A percentile compares a stretch with the other conserved stretches of the same genome.
These are phyloP conservation scores for Lasiodiplodia gonubiensis DNA, from an alignment of 2,329 filamentous ascomycete genomes.

Conservation along the genomic window DNA sequence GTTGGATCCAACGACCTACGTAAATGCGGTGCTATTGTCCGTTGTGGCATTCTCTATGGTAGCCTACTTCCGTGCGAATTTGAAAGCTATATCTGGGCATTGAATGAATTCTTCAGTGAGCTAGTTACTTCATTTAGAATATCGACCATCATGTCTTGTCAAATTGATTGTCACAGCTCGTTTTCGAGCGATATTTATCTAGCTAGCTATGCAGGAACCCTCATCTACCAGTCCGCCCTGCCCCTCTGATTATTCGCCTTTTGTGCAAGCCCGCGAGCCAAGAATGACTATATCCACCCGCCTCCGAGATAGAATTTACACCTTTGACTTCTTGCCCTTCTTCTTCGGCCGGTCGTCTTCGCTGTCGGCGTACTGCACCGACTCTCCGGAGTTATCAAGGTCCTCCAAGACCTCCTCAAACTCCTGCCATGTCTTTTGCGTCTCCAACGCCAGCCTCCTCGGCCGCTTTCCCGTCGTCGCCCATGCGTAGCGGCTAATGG, in stretches of 20 bases:
- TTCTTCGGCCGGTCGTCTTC: constrained; percentile 21
- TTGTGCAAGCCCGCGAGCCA: not conserved
- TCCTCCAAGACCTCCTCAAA: constrained; percentile 27
- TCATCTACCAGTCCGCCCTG: too few species aligned
- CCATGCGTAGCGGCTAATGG: constrained; percentile 1
- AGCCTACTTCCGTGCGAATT: too few species aligned
- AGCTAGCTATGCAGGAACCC: too few species aligned
- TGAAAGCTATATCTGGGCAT: too few species aligned
- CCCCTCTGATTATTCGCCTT: not conserved
- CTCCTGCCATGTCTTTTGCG: constrained; percentile 34
- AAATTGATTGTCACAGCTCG: too few species aligned
- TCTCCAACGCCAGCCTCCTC: constrained; percentile 34
- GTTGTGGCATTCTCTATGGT: too few species aligned
- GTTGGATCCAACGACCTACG: too few species aligned
- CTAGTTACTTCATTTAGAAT: too few species aligned
- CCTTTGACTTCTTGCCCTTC: constrained; percentile 20
- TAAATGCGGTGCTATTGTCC: too few species aligned
- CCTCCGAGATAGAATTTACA: not conserved
- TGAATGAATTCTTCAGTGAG: too few species aligned
- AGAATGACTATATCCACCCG: not conserved
- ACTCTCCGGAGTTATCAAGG: constrained; percentile 21
- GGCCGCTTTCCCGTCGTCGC: constrained; percentile 32
- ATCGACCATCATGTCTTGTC: too few species aligned
- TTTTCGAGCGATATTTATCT: too few species aligned
- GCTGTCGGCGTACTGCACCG: constrained; percentile 5